These are phyloP conservation scores for Penicillium subrubescens DNA, from an alignment of 495 filamentous ascomycete genomes.

Conservation along the genomic window DNA sequence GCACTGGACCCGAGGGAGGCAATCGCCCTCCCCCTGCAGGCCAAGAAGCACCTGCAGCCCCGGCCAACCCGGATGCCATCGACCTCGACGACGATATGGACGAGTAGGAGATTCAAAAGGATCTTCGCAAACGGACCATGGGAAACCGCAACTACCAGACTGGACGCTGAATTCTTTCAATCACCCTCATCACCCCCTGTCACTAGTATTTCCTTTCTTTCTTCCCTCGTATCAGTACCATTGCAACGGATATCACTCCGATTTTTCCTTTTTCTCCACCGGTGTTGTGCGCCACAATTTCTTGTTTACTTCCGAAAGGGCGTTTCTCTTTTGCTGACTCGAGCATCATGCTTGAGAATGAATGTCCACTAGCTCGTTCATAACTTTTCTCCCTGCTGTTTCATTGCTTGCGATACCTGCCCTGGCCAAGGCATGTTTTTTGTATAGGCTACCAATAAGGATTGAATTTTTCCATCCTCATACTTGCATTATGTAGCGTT, in stretches of 20 bases:
- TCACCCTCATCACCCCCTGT: conserved; percentile 18
- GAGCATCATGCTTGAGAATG: conserved; percentile 7
- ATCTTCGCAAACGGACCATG: neutral
- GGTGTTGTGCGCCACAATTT: conserved; percentile 5
- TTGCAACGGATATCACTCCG: conserved; percentile 15
- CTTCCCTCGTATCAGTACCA: conserved; percentile 21
- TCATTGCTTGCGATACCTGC: conserved; percentile 6
- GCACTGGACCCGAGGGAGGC: conserved; percentile 75
- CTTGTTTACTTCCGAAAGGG: conserved; percentile 6
- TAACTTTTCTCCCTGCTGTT: neutral
- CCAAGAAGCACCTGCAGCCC: conserved; percentile 45
- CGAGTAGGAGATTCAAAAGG: conserved; percentile 31
- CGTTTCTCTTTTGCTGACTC: conserved; percentile 10
- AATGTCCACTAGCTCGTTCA: neutral
- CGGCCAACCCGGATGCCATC: conserved; percentile 86
- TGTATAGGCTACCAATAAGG: conserved; percentile 3
- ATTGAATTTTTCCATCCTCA: neutral
- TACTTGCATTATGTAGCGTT: neutral
- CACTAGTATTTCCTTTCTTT: conserved; percentile 20
- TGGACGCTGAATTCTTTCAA: conserved; percentile 6
- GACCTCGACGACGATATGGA: conserved; percentile 72
- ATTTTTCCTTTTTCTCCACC: conserved; percentile 14
- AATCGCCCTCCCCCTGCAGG: conserved; percentile 50
- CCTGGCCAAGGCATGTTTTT: neutral
- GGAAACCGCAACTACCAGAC: neutral